Evolutionary conservation across 1,139 yeast genomes (phyloP).

Genomic region (Candida sojae): DNA sequence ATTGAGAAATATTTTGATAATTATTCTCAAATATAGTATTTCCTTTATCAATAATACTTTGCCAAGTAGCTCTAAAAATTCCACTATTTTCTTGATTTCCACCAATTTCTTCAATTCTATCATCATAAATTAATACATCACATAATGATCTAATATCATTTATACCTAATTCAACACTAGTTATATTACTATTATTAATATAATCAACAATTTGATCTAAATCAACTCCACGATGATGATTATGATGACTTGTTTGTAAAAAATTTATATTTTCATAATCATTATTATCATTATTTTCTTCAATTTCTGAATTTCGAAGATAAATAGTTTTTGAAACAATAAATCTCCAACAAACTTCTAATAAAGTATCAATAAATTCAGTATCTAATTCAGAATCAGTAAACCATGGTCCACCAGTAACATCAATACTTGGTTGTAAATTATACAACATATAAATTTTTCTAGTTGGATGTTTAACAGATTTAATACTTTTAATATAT

Average conservation of each 20-base stretch:
- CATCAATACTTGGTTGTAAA: constrained; percentile 90
- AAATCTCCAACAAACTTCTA: constrained; percentile 86
- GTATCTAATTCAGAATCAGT: constrained; percentile 94
- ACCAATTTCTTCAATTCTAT: constrained; percentile 66
- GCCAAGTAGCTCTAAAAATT: constrained; percentile 61
- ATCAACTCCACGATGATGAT: constrained; percentile 64
- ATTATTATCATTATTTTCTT: constrained; percentile 39
- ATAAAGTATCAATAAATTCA: constrained; percentile 83
- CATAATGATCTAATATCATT: constrained; percentile 81
- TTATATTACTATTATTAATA: constrained; percentile 72
- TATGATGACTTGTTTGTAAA: constrained; percentile 46
- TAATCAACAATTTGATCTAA: constrained; percentile 74
- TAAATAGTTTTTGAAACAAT: constrained; percentile 67
- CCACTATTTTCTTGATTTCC: constrained; percentile 43
- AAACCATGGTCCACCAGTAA: constrained; percentile 99
- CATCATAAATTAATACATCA: constrained; percentile 86
- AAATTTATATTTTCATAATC: constrained; percentile 24
- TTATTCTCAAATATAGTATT: constrained; percentile 47
- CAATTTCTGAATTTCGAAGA: constrained; percentile 55
- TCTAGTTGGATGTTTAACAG: constrained; percentile 94
- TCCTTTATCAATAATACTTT: constrained; percentile 62
- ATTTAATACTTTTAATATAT: constrained; percentile 84
- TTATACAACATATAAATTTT: constrained; percentile 94
- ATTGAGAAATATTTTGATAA: constrained; percentile 1
- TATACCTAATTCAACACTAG: constrained; percentile 75